These are phyloP conservation scores for Aquilaria agallochum DNA, from an alignment of 441 rosid species.

Conservation along the genomic window DNA sequence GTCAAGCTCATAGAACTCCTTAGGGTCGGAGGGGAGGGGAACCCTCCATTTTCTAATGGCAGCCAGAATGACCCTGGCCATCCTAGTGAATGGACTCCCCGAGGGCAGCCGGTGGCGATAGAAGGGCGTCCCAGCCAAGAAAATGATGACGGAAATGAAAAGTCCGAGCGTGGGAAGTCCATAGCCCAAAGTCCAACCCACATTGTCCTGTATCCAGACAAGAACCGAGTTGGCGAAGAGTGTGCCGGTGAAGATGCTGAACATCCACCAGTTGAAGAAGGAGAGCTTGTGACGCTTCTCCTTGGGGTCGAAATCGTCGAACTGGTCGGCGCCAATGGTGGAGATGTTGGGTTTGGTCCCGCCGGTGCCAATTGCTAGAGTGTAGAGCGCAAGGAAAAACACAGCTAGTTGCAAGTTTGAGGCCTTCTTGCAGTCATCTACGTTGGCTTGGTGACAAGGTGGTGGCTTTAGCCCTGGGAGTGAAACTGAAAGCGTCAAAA, in stretches of 20 bases:
- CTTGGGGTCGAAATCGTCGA: slow-evolving; percentile 73
- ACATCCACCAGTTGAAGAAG: slow-evolving; percentile 99
- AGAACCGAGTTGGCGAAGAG: slow-evolving; percentile 80
- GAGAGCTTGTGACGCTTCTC: slow-evolving; percentile 77
- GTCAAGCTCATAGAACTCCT: slow-evolving; percentile 57
- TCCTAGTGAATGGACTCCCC: slow-evolving; percentile 74
- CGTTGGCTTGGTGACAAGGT: slow-evolving; percentile 27
- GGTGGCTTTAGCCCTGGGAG: slow-evolving; percentile 71
- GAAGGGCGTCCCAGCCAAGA: slow-evolving; percentile 65
- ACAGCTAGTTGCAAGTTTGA: slow-evolving; percentile 55
- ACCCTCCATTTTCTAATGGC: slow-evolving; percentile 52
- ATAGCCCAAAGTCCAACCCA: slow-evolving; percentile 80
- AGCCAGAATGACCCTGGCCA: slow-evolving; percentile 75
- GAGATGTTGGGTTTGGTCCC: slow-evolving; percentile 96
- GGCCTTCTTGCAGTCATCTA: slow-evolving; percentile 44
- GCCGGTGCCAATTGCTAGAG: slow-evolving; percentile 69
- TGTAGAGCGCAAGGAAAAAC: slow-evolving; percentile 72
- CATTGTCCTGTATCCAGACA: slow-evolving; percentile 87
- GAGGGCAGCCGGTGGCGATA: slow-evolving; percentile 68
- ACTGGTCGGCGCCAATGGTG: slow-evolving; percentile 89
- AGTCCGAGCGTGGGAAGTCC: slow-evolving; percentile 78
- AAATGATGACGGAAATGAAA: slow-evolving; percentile 45
- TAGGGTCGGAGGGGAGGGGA: slow-evolving; percentile 37
- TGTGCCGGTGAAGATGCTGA: slow-evolving; percentile 86
- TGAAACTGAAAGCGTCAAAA: slow-evolving; percentile 73